Evolutionary conservation across 108 stramenopile genomes (phyloP), one percentile per base, ranked within the genome.

Genomic region (Cyclotella baltica): DNA sequence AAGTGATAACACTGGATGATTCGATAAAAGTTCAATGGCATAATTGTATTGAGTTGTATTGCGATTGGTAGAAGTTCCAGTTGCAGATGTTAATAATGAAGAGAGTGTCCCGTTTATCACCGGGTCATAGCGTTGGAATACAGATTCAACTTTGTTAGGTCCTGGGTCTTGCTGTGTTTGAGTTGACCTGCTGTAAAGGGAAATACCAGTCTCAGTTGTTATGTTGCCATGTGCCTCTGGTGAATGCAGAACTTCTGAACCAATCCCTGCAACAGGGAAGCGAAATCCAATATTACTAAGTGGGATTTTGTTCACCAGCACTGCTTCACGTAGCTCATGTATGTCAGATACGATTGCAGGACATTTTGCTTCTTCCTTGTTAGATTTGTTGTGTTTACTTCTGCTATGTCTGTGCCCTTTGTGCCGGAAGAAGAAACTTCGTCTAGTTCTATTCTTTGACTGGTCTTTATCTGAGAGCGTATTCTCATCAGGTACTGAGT

Each of bases 211-310:
- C 33, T 61, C n/a, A 31, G 30, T 0, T 16, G 33, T 34, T 1
- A 13, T 16, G n/a, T 61, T 61, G 3, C 34, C 1, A 61, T 22
- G 15, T 2, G 11, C 25, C 11, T 30, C 5, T 64, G 25, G 27
- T 5, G 23, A 27, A 20, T 25, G 28, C 34, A 72, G 27, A 58
- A 53, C 23, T 35, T 75, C 81, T 20, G 81, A 82, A 55, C 70
- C 74, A 0, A 83, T 55, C 0, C 78, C 78, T 27, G 31, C 22
- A 19, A 70, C 46, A 8, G 83, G 77, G 38, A 83, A 80, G 10
- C 78, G 72, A 70, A 83, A 83, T 20, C 83, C 83, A 35, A 83
- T 68, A 69, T 85, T 80, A 37, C 47, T 65, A 0, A 85, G 50
- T 25, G 84, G 70, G 25, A 66, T 56, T 57, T 65, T 66, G 18